Percentiles rank a stretch among this genome's conserved stretches.
Conservation (phyloP, 805 yeast genomes). For the Candida maesae region DNA sequence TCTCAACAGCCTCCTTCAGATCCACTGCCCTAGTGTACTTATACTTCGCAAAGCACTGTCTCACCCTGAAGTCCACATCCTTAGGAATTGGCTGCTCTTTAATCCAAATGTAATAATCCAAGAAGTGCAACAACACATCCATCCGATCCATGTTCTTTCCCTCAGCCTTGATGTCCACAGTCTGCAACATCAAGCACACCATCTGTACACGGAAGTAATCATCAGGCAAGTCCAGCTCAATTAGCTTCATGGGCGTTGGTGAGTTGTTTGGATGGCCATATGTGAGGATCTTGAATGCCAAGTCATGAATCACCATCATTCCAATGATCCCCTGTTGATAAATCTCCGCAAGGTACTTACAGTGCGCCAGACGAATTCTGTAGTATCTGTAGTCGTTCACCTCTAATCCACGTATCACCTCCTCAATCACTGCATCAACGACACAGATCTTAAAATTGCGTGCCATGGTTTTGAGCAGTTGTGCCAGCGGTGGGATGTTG, state of each 20-base stretch:
- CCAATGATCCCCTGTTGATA: constrained; percentile 45
- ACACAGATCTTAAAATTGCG: constrained; percentile 42
- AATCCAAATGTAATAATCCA: constrained; percentile 67
- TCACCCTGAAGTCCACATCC: constrained; percentile 54
- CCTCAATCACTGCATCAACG: constrained; percentile 63
- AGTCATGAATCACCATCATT: constrained; percentile 43
- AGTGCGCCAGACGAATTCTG: constrained; percentile 58
- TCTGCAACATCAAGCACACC: constrained; percentile 40
- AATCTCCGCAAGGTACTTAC: constrained; percentile 56
- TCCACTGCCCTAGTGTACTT: constrained; percentile 34
- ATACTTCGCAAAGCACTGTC: constrained; percentile 38
- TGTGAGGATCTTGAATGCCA: constrained; percentile 53
- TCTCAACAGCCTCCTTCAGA: constrained; percentile 40
- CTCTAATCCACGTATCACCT: constrained; percentile 64
- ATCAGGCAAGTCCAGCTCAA: constrained; percentile 55
- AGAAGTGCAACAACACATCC: constrained; percentile 46
- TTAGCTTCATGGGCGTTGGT: constrained; percentile 42
- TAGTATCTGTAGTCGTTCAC: constrained; percentile 53
- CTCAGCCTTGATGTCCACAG: constrained; percentile 6
- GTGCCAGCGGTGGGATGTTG: constrained; percentile 47
- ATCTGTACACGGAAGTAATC: constrained; percentile 71
- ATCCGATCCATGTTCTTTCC: constrained; percentile 27
- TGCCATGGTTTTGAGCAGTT: constrained; percentile 37
- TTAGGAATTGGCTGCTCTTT: constrained; percentile 61
- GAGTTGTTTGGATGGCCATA: constrained; percentile 61